These are phyloP conservation scores for Catunica adiposa DNA, from an alignment of 2,329 filamentous ascomycete genomes.

Conservation along the genomic window DNA sequence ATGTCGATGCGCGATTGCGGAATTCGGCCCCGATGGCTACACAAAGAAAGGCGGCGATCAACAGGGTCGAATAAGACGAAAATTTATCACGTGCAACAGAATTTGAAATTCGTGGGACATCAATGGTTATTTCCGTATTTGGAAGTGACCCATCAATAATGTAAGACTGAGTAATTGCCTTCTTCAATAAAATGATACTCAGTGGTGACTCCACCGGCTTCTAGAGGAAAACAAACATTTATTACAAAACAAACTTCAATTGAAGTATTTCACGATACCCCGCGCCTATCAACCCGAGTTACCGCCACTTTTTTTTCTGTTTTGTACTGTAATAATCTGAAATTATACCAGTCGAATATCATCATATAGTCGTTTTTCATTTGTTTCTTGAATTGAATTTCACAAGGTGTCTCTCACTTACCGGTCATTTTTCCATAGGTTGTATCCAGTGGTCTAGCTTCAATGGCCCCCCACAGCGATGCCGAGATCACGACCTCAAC, in stretches of 20 bases:
- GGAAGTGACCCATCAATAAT: background rate
- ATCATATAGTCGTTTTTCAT: background rate
- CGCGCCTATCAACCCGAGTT: background rate
- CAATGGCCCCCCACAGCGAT: too few species aligned
- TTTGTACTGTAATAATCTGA: background rate
- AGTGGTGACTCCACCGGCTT: background rate
- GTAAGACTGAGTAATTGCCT: background rate
- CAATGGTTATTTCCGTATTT: background rate
- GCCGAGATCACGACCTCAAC: too few species aligned
- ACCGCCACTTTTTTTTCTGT: background rate
- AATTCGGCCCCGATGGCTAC: too few species aligned
- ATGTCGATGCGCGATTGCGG: too few species aligned
- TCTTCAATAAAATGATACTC: background rate
- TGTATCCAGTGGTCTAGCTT: background rate
- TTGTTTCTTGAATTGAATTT: background rate
- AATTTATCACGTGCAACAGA: background rate
- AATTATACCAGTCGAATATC: background rate
- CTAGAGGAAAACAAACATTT: background rate
- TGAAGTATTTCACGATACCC: too few species aligned
- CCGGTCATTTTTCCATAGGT: background rate
- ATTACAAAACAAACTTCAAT: background rate
- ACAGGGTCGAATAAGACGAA: background rate
- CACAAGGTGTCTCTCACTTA: background rate
- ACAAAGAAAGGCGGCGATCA: too few species aligned
- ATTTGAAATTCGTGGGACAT: background rate